Base-by-base conservation (phyloP, 2,329 filamentous ascomycete genomes). In the Elsinoe necatrix region DNA sequence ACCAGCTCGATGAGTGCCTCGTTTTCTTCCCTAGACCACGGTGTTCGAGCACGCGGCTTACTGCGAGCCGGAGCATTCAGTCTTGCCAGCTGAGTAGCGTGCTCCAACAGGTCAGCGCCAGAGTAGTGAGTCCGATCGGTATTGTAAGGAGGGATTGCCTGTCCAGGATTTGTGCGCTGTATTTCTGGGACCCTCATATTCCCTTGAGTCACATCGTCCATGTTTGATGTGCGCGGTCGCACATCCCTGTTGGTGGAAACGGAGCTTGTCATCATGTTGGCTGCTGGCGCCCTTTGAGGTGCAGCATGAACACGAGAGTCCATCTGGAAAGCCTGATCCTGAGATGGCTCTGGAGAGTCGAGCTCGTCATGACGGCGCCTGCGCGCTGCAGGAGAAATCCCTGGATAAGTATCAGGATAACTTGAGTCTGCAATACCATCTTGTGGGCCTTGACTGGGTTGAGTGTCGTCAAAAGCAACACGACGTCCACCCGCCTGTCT, bases 1-100 rank as follows among this genome's bases (percentile, higher is more conserved):
- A 86, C 78, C 23, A 79, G 69, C 0, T 74, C 61, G 2, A 79
- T 68, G 1, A 86, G 68, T 0, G 68, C 69, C 2, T 67, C 58
- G 43, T 72, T 71, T 42, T 73, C 72, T 2, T 64, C 64, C 1
- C 57, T 35, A 2, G 55, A 59, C 71, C 71, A 73, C 3, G 71
- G 70, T 1, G 67, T 58, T 14, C 72, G 66, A 11, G 57, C 39
- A 12, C 43, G 43, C 35, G 27, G 54, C 21, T 51, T 64, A 62
- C 20, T 35, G 20, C 34, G 76, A 8, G 62, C 64, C 1, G 63
- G 59, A 1, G 69, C 69, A 72, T 73, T 78, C 4, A 54, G 23
- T 35, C 47, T 57, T 23, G 51, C 51, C n/a, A 59, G 63, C 63
- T 20, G 60, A 29, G 63, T 66, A 23, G 60, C 63, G 35, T 57